A percentile compares a stretch with the other conserved stretches of the same genome.
These are phyloP conservation scores for Pythium rishiriense DNA, from an alignment of 352 stramenopile species.

Conservation along the genomic window DNA sequence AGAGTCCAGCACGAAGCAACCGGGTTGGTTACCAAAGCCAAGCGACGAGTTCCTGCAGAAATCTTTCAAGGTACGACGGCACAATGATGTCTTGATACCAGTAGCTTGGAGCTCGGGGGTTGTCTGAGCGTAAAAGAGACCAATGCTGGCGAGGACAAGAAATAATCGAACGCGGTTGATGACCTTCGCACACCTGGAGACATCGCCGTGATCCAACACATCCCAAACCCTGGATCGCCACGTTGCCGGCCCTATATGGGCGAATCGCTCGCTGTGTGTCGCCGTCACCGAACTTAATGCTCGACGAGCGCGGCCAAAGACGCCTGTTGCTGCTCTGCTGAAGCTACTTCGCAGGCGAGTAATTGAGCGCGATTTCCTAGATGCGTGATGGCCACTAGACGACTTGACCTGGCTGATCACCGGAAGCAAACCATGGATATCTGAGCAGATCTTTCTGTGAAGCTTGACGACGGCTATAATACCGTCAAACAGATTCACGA, in stretches of 20 bases:
- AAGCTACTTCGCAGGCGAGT: slow-evolving; percentile 19
- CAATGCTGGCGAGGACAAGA: slow-evolving; percentile 44
- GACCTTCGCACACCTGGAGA: slow-evolving; percentile 23
- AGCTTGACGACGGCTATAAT: slow-evolving; percentile 40
- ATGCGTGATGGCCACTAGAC: neutral
- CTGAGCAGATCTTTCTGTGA: slow-evolving; percentile 40
- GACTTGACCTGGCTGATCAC: slow-evolving; percentile 8
- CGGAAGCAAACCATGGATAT: slow-evolving; percentile 30
- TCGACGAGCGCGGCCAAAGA: slow-evolving; percentile 33
- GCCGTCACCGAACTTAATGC: slow-evolving; percentile 24
- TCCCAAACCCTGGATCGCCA: slow-evolving; percentile 44
- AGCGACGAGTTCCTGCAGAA: slow-evolving; percentile 31
- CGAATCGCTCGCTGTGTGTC: slow-evolving; percentile 24
- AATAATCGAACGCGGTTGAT: slow-evolving; percentile 37
- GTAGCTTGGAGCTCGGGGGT: slow-evolving; percentile 53
- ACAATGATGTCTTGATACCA: slow-evolving; percentile 38
- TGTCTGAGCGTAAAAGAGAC: slow-evolving; percentile 56
- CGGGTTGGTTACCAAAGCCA: slow-evolving; percentile 32
- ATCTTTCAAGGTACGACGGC: slow-evolving; percentile 38
- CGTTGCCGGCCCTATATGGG: slow-evolving; percentile 29
- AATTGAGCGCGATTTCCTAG: slow-evolving; percentile 11
- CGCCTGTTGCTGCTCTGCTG: slow-evolving; percentile 10
- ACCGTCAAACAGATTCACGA: slow-evolving; percentile 32
- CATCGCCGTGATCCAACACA: slow-evolving; percentile 46
- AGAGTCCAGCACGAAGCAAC: slow-evolving; percentile 55